Conservation (phyloP, 2,329 filamentous ascomycete species). For the Aurifilum marmelostoma region DNA sequence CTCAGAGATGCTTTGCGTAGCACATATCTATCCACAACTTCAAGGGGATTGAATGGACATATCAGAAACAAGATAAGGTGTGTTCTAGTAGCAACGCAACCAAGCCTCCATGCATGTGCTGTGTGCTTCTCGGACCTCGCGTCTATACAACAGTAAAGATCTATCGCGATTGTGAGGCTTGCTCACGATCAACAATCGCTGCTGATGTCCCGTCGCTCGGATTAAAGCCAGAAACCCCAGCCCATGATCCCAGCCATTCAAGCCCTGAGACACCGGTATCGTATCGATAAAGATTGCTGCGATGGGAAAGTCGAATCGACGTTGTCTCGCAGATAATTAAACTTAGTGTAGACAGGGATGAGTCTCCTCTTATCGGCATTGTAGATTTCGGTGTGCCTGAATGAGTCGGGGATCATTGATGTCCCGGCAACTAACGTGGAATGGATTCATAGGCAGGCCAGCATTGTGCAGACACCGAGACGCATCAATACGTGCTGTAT, state of each 20-base stretch:
- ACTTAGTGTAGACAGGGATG: neutral
- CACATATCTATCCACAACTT: neutral
- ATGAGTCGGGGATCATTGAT: neutral
- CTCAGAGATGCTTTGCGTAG: neutral
- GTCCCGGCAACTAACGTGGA: neutral
- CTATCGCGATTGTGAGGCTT: neutral
- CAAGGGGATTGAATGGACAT: neutral
- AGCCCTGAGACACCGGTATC: neutral
- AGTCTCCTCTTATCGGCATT: neutral
- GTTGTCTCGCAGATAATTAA: neutral
- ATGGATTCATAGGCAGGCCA: neutral
- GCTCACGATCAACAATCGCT: neutral
- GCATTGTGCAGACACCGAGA: neutral
- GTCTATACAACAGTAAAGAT: neutral
- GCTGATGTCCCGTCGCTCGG: neutral
- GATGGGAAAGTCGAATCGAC: constrained; percentile 4
- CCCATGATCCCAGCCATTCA: neutral
- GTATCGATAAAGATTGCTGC: constrained; percentile 7
- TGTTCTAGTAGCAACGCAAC: neutral
- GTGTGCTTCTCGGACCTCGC: neutral
- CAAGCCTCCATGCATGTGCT: constrained; percentile 4
- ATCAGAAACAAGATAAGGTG: neutral
- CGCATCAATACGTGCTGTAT: neutral
- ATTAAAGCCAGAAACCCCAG: neutral
- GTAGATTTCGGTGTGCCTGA: constrained; percentile 1